phyloP scores from a whole-genome alignment of 1,284 basidiomycete species.

The Apiotrichum laibachii region DNA sequence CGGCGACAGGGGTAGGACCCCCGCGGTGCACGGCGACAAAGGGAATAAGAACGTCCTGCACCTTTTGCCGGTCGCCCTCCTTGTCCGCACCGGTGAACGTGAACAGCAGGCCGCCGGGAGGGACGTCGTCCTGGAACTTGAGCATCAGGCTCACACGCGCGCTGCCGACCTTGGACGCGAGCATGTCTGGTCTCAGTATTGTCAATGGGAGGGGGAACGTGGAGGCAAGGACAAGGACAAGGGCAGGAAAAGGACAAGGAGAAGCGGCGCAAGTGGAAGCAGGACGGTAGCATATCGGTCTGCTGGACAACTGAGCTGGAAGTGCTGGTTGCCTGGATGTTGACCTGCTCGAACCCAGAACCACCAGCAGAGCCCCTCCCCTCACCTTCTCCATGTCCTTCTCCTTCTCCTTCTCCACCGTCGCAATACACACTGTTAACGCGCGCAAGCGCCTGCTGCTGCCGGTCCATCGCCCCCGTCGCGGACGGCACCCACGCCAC shows the following conservation, averaged over 20 bases:
- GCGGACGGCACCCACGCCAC: constrained; percentile 44
- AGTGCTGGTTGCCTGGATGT: too few species aligned
- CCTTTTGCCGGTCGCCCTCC: constrained; percentile 38
- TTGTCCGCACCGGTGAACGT: constrained; percentile 38
- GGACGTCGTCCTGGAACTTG: constrained; percentile 47
- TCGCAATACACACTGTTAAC: constrained; percentile 38
- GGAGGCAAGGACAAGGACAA: too few species aligned
- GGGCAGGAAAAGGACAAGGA: too few species aligned
- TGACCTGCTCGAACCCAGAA: background rate
- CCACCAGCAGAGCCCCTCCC: background rate
- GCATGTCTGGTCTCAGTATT: constrained; percentile 37
- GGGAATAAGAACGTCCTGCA: constrained; percentile 47
- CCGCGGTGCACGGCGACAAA: constrained; percentile 44
- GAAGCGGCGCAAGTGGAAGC: too few species aligned
- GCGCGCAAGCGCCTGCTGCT: constrained; percentile 44
- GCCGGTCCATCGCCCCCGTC: constrained; percentile 41
- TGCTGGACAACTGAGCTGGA: too few species aligned
- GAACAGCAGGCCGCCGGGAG: constrained; percentile 45
- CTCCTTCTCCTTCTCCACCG: too few species aligned
- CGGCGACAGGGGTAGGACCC: too few species aligned
- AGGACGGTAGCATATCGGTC: too few species aligned
- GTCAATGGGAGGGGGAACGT: too few species aligned
- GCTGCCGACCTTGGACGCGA: constrained; percentile 44
- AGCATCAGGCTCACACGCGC: constrained; percentile 44
- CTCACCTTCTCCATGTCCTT: background rate